Conservation (phyloP, 352 stramenopile species). For the Pythium sukuiense region DNA sequence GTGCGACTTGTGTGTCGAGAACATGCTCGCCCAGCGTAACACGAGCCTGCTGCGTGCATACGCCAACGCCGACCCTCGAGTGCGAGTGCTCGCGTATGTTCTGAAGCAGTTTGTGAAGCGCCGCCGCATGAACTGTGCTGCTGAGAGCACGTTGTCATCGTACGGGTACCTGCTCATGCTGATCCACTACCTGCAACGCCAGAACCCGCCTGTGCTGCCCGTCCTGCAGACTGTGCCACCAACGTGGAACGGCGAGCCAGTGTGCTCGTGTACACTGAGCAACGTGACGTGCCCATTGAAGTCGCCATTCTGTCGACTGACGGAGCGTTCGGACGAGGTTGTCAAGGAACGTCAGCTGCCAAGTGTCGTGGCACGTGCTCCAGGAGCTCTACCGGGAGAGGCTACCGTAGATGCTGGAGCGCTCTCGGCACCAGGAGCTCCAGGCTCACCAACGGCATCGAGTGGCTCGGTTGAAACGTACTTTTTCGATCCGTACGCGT, state of each 20-base stretch:
- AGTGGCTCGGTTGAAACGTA: slow-evolving; percentile 67
- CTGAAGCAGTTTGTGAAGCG: slow-evolving; percentile 84
- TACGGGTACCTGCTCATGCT: slow-evolving; percentile 87
- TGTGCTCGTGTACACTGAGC: slow-evolving; percentile 32
- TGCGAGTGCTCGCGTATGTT: slow-evolving; percentile 80
- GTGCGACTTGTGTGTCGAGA: slow-evolving; percentile 92
- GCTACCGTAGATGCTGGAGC: neutral
- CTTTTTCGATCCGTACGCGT: slow-evolving; percentile 78
- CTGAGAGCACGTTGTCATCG: slow-evolving; percentile 78
- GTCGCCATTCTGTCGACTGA: slow-evolving; percentile 41
- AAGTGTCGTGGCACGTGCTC: slow-evolving; percentile 51
- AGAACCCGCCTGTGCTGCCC: slow-evolving; percentile 67
- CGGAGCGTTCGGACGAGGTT: slow-evolving; percentile 36
- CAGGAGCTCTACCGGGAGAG: slow-evolving; percentile 33
- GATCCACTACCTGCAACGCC: slow-evolving; percentile 81
- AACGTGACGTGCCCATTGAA: slow-evolving; percentile 21
- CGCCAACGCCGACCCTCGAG: slow-evolving; percentile 70
- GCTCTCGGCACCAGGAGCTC: neutral
- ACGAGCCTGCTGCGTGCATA: slow-evolving; percentile 95
- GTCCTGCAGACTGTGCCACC: slow-evolving; percentile 66
- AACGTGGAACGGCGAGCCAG: slow-evolving; percentile 43
- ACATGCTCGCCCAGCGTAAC: slow-evolving; percentile 96
- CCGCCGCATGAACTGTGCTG: slow-evolving; percentile 80
- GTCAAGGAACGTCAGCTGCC: slow-evolving; percentile 34
- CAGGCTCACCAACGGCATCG: neutral